A percentile compares a stretch with the other conserved stretches of the same genome.
phyloP scores from a whole-genome alignment of 2,329 filamentous ascomycete species.

The Capronia coronata region DNA sequence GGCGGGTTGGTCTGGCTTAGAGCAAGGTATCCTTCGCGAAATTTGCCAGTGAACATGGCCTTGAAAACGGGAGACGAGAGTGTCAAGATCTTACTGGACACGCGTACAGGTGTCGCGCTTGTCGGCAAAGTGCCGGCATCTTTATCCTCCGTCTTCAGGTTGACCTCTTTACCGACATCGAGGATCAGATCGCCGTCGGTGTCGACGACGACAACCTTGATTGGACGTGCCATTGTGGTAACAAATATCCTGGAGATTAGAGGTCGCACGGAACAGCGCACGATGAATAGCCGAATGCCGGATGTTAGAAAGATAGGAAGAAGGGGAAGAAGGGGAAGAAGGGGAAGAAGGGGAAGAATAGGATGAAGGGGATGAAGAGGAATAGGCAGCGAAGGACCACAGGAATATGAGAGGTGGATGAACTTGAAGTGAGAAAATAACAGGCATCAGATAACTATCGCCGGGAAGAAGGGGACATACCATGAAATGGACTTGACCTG shows the following conservation, averaged over 20 bases:
- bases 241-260: background rate
- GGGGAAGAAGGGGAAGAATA: too few relatives aligned
- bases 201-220: background rate
- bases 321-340: too few relatives aligned
- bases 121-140: background rate
- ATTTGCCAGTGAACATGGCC: conserved; percentile 2
- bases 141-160: background rate
- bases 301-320: too few relatives aligned
- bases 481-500: too few relatives aligned
- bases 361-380: too few relatives aligned
- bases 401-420: too few relatives aligned
- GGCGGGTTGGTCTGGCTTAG: background rate
- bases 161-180: background rate
- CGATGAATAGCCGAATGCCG: too few relatives aligned
- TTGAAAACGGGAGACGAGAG: conserved; percentile 8
- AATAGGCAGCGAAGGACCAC: too few relatives aligned
- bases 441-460: too few relatives aligned
- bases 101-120: background rate
- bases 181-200: conserved; percentile 6
- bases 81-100: conserved; percentile 5
- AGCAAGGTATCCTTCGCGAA: conserved; percentile 3
- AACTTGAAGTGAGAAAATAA: too few relatives aligned
- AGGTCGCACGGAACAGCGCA: too few relatives aligned
- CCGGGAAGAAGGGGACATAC: too few relatives aligned
- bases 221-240: conserved; percentile 1